These are phyloP conservation scores for Rhynchospora tenuis DNA, from an alignment of 176 grass and related monocot genomes.

Conservation along the genomic window DNA sequence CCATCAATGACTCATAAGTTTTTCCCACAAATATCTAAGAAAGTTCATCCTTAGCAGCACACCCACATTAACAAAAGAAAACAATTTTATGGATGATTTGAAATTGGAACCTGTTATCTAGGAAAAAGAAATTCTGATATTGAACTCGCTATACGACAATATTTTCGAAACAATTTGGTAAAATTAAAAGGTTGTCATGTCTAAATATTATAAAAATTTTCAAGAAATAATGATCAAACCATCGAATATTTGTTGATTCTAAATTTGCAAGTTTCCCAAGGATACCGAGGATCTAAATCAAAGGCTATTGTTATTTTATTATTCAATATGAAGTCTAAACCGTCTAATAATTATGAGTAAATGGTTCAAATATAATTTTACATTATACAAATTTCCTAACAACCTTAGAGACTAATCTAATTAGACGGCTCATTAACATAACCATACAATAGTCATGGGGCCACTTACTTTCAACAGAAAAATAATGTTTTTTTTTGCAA, in stretches of 20 bases:
- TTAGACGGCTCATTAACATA: not conserved
- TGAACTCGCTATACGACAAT: no score
- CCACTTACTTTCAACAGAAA: not conserved
- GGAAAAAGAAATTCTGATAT: no score
- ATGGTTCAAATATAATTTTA: not conserved
- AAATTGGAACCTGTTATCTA: no score
- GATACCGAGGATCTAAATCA: no score
- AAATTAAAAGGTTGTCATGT: not conserved
- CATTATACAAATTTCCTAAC: not conserved
- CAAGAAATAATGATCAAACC: not conserved
- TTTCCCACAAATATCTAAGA: not conserved
- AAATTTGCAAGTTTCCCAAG: no score
- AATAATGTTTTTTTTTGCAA: no score
- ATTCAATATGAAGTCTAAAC: not conserved
- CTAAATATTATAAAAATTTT: not conserved
- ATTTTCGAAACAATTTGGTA: no score
- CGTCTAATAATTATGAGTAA: not conserved
- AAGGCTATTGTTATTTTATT: not conserved
- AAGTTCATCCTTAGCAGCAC: not conserved
- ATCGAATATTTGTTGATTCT: no score
- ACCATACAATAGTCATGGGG: not conserved
- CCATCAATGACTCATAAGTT: not conserved
- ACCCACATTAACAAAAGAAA: not conserved
- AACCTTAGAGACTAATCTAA: not conserved
- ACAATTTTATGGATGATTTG: not conserved